These are phyloP conservation scores for Musa schizocarpa DNA, from an alignment of 176 grass and related monocot genomes.

Conservation along the genomic window DNA sequence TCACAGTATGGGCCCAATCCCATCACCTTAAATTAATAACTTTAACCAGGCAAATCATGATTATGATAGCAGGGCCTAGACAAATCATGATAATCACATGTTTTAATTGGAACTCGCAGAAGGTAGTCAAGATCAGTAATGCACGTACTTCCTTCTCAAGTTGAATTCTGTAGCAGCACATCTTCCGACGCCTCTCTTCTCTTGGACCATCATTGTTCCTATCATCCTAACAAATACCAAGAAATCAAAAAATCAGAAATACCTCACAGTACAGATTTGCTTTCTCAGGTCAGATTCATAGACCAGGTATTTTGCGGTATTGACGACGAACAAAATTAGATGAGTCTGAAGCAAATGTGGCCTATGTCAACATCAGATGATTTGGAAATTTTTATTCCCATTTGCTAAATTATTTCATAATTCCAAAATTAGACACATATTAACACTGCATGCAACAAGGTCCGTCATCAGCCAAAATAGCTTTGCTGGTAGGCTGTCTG, in stretches of 20 bases:
- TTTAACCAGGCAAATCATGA: too few relatives aligned
- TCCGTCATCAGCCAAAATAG: too few relatives aligned
- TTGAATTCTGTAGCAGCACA: slow-evolving; percentile 49
- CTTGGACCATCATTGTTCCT: slow-evolving; percentile 39
- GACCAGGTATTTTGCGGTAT: background rate
- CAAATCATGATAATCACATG: too few relatives aligned
- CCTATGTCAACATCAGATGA: background rate
- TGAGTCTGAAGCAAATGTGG: background rate
- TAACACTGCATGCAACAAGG: background rate
- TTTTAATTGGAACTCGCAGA: background rate
- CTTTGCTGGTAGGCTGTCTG: background rate
- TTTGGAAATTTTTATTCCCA: background rate
- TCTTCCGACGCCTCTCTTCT: slow-evolving; percentile 31
- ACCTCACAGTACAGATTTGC: too few relatives aligned
- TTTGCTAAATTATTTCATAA: background rate
- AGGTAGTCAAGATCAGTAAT: background rate
- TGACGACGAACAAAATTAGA: background rate
- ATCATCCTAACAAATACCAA: slow-evolving; percentile 45
- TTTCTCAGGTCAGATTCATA: too few relatives aligned
- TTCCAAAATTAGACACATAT: background rate
- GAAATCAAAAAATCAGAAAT: background rate
- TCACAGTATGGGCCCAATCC: too few relatives aligned
- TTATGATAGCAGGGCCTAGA: background rate
- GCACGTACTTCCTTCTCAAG: slow-evolving; percentile 70
- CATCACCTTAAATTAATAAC: too few relatives aligned